Evolutionary conservation across 1,139 yeast genomes (phyloP).

Genomic region (Debaryomyces robertsiae): DNA sequence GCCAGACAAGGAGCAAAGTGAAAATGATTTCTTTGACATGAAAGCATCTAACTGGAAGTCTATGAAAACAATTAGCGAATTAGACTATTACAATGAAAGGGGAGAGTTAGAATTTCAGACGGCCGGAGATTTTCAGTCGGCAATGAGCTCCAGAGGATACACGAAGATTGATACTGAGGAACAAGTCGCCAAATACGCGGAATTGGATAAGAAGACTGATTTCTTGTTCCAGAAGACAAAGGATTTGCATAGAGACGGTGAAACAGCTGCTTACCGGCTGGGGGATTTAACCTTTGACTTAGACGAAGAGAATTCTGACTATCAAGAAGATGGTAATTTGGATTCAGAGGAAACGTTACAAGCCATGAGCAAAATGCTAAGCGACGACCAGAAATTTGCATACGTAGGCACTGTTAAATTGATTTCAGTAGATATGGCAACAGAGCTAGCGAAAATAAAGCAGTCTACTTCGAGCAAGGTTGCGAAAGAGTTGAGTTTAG

Average conservation of each 20-base stretch:
- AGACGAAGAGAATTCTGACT: slow-evolving; percentile 27
- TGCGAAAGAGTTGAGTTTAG: slow-evolving; percentile 61
- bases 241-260: slow-evolving; percentile 11
- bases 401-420: slow-evolving; percentile 85
- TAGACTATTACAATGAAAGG: slow-evolving; percentile 53
- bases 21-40: slow-evolving; percentile 41
- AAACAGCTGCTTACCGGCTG: slow-evolving; percentile 16
- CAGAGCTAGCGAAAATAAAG: slow-evolving; percentile 65
- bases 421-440: slow-evolving; percentile 78
- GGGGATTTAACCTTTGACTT: slow-evolving; percentile 28
- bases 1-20: slow-evolving; percentile 16
- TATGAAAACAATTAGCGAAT: slow-evolving; percentile 53
- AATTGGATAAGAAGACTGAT: slow-evolving; percentile 80
- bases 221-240: slow-evolving; percentile 58
- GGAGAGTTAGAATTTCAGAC: slow-evolving; percentile 49
- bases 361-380: slow-evolving; percentile 78
- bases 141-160: slow-evolving; percentile 56
- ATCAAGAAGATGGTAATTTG: slow-evolving; percentile 41
- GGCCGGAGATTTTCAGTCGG: slow-evolving; percentile 26
- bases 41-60: slow-evolving; percentile 50
- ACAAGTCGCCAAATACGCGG: slow-evolving; percentile 77
- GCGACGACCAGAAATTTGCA: slow-evolving; percentile 86
- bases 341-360: slow-evolving; percentile 66
- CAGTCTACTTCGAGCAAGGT: slow-evolving; percentile 53
- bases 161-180: slow-evolving; percentile 88